These are phyloP conservation scores for Hippophae rhamnoides DNA, from an alignment of 306 rosid genomes.

Conservation along the genomic window DNA sequence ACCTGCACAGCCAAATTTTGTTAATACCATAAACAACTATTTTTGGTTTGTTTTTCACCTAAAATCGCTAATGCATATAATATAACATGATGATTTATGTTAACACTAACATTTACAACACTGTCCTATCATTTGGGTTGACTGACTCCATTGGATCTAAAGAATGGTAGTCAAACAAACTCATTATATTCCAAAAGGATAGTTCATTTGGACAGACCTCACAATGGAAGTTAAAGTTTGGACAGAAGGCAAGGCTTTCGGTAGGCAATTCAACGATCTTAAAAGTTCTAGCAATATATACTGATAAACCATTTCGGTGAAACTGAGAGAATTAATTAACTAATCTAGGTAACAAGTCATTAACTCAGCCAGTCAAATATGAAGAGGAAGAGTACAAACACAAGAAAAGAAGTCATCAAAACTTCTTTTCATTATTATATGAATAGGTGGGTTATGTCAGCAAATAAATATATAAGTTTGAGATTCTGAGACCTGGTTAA, in stretches of 20 bases:
- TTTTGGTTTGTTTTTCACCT: no score
- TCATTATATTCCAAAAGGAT: background rate
- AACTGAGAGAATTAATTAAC: no score
- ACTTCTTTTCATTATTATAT: no score
- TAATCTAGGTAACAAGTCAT: no score
- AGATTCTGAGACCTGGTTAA: background rate
- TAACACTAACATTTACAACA: background rate
- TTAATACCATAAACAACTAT: background rate
- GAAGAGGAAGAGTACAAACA: no score
- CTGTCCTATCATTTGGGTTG: background rate
- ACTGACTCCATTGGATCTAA: background rate
- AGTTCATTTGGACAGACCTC: background rate
- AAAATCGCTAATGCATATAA: no score
- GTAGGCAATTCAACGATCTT: background rate
- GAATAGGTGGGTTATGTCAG: background rate
- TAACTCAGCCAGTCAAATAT: no score
- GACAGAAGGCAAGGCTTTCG: background rate
- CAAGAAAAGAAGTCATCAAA: no score
- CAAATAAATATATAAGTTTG: background rate
- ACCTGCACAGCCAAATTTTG: slow-evolving; percentile 49
- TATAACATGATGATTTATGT: no score
- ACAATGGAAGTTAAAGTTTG: background rate
- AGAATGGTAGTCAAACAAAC: background rate
- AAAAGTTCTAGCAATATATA: background rate
- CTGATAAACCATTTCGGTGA: no score